These are phyloP conservation scores for Chondrostereum purpureum DNA, from an alignment of 1,284 basidiomycete genomes.

Conservation along the genomic window DNA sequence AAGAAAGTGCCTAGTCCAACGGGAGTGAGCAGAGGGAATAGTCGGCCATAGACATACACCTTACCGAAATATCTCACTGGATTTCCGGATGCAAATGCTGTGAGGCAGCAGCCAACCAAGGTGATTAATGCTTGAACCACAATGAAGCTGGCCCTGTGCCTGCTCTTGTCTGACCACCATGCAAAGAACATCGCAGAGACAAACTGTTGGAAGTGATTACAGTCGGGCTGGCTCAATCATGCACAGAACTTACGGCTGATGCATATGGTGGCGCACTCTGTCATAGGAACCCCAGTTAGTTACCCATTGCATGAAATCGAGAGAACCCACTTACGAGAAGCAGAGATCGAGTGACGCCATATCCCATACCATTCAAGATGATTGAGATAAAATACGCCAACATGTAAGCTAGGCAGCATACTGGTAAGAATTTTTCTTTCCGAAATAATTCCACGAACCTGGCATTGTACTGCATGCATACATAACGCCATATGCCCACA, in stretches of 20 bases:
- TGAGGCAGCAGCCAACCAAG: conserved; percentile 28
- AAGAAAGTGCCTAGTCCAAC: conserved; percentile 6
- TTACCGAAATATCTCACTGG: conserved; percentile 32
- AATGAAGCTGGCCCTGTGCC: conserved; percentile 33
- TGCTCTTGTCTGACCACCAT: conserved; percentile 33
- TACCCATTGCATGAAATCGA: not conserved
- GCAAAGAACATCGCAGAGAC: conserved; percentile 31
- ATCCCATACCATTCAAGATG: conserved; percentile 32
- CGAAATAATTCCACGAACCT: conserved; percentile 20
- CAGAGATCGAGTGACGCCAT: conserved; percentile 22
- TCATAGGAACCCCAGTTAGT: not conserved
- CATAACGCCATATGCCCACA: conserved; percentile 39
- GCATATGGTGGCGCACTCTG: conserved; percentile 36
- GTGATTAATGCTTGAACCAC: conserved; percentile 28
- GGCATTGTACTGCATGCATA: conserved; percentile 35
- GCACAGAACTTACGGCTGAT: conserved; percentile 28
- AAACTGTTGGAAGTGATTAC: conserved; percentile 17
- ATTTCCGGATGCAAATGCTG: conserved; percentile 30
- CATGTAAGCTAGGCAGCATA: conserved; percentile 12
- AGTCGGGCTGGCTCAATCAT: not conserved
- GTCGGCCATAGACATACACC: conserved; percentile 2
- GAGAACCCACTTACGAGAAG: conserved; percentile 23
- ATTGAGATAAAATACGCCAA: conserved; percentile 36
- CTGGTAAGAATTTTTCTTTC: conserved; percentile 13
- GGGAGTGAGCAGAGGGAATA: not conserved